Evolutionary conservation across 1,284 basidiomycete genomes (phyloP), one percentile per base, ranked within the genome.

Genomic region (Golubevia pallescens): DNA sequence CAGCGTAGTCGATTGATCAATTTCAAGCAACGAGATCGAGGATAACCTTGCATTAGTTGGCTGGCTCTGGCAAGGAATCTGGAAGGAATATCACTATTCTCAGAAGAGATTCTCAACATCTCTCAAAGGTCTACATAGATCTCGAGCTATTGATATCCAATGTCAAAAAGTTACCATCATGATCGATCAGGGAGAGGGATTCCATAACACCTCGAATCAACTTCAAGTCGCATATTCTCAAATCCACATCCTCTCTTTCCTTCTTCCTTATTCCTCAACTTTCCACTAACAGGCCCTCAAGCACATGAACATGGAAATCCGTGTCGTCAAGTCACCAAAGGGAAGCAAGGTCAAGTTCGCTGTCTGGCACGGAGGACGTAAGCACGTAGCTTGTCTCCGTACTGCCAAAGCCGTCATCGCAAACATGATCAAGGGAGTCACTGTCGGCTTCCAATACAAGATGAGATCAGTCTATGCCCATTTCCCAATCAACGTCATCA

Each of bases 401-500:
- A 99, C 97, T 54, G 94, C 99, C 88, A 92, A 92, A 88, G 95
- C 93, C 79, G 87, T 95, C 81, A 95, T 99, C 83, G 91, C 90
- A 87, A 99, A 99, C 90, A 95, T 99, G 95, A 91, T 99, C 87
- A 95, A 89, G 80, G 96, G 95, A 80, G 95, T 97, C 71, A 98
- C 95, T 63, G 93, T 95, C 92, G 97, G 96, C 73, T 99, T 98
- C 92, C 91, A 92, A 86, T 99, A 99, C 91, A 99, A 99, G 92
- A 86, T 86, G 84, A 78, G 86, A 62, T 80, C 95, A 51, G 97
- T 99, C 68, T 99, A 99, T 87, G 97, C 97, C 85, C 97, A 99
- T 90, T 99, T 99, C 90, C 97, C 97, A 75, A 97, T 99, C 90
- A 99, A 99, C 90, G 92, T 93, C 87, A 98, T 99, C 87, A 94